These are phyloP conservation scores for Cyclanthera cordifolia DNA, from an alignment of 306 rosid species.

Conservation along the genomic window DNA sequence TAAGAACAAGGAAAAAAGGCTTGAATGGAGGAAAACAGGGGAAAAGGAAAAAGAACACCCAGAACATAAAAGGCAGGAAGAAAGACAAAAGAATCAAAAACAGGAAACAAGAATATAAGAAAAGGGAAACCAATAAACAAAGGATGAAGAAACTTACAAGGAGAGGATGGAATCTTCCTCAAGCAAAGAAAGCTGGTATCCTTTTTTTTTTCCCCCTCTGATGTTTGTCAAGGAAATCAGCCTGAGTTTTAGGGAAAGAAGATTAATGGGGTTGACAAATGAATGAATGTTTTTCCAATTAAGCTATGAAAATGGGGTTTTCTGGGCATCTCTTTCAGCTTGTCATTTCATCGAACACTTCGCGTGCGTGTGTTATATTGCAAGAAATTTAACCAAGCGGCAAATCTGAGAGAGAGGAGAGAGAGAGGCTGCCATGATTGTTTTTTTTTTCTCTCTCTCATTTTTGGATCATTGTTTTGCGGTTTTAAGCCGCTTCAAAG, in stretches of 20 bases:
- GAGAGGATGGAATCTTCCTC: constrained; percentile 44
- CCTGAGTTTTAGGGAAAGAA: background rate
- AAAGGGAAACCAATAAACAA: constrained; percentile 8
- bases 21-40: background rate
- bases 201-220: background rate
- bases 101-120: constrained; percentile 26
- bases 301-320: background rate
- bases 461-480: background rate
- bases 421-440: background rate
- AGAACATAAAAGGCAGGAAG: constrained; percentile 3
- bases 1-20: constrained; percentile 7
- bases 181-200: constrained; percentile 48
- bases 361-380: constrained; percentile 1
- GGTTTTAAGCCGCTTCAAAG: constrained; percentile 6
- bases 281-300: constrained; percentile 7
- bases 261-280: background rate
- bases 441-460: background rate
- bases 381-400: background rate
- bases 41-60: background rate
- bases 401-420: background rate
- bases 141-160: constrained; percentile 46
- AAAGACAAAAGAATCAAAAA: constrained; percentile 17
- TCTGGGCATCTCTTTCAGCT: background rate
- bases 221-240: background rate
- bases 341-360: constrained; percentile 6